Percentiles rank a stretch among this genome's conserved stretches.
Evolutionary conservation across 345 rosid genomes (phyloP).

Genomic region (Rhodamnia argentea): DNA sequence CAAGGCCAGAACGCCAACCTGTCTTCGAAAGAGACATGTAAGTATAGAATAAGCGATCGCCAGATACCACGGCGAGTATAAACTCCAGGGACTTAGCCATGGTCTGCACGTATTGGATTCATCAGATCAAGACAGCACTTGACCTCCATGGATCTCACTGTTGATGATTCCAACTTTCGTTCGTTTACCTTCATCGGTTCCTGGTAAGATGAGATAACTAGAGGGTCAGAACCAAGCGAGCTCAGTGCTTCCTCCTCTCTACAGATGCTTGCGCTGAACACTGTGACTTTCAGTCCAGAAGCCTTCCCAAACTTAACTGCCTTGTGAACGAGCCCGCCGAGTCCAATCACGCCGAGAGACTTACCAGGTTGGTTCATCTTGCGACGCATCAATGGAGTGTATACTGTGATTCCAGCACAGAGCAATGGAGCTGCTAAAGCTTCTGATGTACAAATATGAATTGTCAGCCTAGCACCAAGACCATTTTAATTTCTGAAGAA

Average conservation of each 20-base stretch:
- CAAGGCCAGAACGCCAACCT: conserved; percentile 42
- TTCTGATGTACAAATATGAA: too few relatives aligned
- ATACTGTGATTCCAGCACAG: too few relatives aligned
- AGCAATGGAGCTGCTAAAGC: too few relatives aligned
- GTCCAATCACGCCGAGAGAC: conserved; percentile 50
- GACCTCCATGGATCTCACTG: neutral
- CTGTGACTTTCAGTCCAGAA: conserved; percentile 63
- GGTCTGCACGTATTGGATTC: conserved; percentile 22
- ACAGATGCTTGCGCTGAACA: conserved; percentile 71
- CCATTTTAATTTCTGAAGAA: too few relatives aligned
- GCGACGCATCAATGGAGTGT: too few relatives aligned
- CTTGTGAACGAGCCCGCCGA: conserved; percentile 29
- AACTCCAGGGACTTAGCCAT: conserved; percentile 61
- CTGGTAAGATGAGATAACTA: conserved; percentile 57
- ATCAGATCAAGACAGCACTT: neutral
- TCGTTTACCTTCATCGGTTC: conserved; percentile 65
- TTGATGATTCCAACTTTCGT: neutral
- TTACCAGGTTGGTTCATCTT: conserved; percentile 78
- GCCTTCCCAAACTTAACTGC: conserved; percentile 95
- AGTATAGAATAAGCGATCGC: conserved; percentile 72
- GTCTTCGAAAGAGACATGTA: conserved; percentile 68
- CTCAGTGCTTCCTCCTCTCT: conserved; percentile 79
- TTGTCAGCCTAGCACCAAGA: too few relatives aligned
- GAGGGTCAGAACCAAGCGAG: conserved; percentile 56
- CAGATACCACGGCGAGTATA: too few relatives aligned